Evolutionary conservation across 192 early-diverging fungal species (phyloP), one percentile per base, ranked within the genome.

Genomic region (Podila verticillata): DNA sequence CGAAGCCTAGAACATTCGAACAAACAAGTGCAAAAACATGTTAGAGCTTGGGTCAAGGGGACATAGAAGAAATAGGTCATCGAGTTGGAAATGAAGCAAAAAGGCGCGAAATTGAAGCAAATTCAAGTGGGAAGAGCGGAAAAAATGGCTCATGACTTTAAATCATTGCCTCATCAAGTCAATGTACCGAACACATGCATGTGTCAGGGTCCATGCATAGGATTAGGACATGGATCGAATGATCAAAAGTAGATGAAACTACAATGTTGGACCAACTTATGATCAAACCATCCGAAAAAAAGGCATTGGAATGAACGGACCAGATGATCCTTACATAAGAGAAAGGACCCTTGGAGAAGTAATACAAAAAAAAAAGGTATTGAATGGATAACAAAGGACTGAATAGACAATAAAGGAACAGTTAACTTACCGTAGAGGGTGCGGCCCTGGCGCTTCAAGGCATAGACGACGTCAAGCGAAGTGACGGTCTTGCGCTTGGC

Each of bases 401-500:
- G 30, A 60, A 60, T 31, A 54, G 51, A 26, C 24, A 54, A 47
- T 7, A 47, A 47, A 54, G 22, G 22, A 26, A 54, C 24, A 54
- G 51, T 54, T 54, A 26, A 54, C 51, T n/a, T 54, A 54, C 88
- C 88, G 48, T 89, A 98, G 63, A 99, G 94, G 77, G 97, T 96
- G 78, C 96, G 93, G 81, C 96, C 97, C 86, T 98, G 97, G 80
- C 95, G 92, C 90, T 99, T 99, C 87, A 99, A 91, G 30, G 96
- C 96, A 82, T 99, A 99, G 85, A 99, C 97, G 56, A 99, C 98
- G 86, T 99, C 98, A 49, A 99, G 91, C 48, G 97, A 98, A 61
- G 98, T 99, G 83, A 99, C 97, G 70, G 98, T 99, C 94, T 99
- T 97, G 86, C 96, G 89, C 90, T 96, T 97, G 77, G 95, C 97